Evolutionary conservation across 805 yeast genomes (phyloP).

Genomic region (Lipomyces mesembrius): DNA sequence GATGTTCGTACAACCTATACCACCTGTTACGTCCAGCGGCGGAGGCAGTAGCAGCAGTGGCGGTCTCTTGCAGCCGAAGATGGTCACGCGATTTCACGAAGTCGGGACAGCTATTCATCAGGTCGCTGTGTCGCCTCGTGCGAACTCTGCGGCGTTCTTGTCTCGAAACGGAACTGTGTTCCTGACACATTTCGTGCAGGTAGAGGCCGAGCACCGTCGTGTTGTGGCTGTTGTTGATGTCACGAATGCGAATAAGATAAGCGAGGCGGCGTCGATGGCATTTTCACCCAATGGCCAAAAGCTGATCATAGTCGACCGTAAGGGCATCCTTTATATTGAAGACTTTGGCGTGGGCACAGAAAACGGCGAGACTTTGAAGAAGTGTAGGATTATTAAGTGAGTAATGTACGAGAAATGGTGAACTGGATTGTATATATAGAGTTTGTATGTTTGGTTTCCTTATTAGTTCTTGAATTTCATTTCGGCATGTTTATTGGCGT

Average conservation of each 20-base stretch:
- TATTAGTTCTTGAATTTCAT: background rate
- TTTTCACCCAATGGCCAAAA: conserved; percentile 84
- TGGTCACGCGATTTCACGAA: conserved; percentile 70
- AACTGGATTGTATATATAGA: background rate
- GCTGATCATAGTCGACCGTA: conserved; percentile 75
- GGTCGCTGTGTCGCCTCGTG: conserved; percentile 78
- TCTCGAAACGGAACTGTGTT: conserved; percentile 78
- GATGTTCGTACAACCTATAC: background rate
- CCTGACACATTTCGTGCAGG: conserved; percentile 58
- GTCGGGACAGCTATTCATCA: conserved; percentile 79
- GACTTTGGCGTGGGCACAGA: conserved; percentile 80
- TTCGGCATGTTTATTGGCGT: conserved; percentile 1
- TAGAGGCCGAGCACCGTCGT: conserved; percentile 60
- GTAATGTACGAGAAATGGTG: background rate
- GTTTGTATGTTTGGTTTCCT: background rate
- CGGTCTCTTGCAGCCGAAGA: conserved; percentile 59
- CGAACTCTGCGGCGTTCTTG: conserved; percentile 80
- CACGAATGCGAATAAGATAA: conserved; percentile 68
- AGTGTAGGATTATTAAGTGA: conserved; percentile 35
- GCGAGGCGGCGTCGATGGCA: conserved; percentile 77
- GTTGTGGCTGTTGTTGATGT: conserved; percentile 77
- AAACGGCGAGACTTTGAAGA: conserved; percentile 32
- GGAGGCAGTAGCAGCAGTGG: conserved; percentile 22
- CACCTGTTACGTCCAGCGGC: conserved; percentile 8
- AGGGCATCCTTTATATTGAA: conserved; percentile 75